Base-by-base conservation (phyloP, 2,329 filamentous ascomycete species). In the Geosmithia putterillii region DNA sequence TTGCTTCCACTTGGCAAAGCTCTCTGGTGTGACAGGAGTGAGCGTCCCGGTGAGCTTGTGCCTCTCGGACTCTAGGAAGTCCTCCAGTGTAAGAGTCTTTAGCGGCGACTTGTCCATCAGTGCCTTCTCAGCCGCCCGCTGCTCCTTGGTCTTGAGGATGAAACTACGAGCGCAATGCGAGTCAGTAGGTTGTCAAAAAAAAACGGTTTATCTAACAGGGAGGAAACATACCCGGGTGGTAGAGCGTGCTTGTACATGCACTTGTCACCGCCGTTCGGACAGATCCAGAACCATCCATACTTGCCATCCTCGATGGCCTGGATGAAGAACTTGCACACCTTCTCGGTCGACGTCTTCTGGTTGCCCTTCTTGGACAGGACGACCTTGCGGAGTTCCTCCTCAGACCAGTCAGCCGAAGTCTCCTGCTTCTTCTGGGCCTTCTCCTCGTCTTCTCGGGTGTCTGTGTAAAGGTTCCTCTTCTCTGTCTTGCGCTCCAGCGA, bases 251-350 rank as follows among this genome's bases (percentile, higher is more conserved):
- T 89, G 62, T 98, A 98, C 83, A 92, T 96, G 83, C 92, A 98
- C 65, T 95, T 86, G 60, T 98, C 84, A 50, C 86, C 90, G 51
- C 88, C 89, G 57, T 96, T 96, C 40, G 92, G 92, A 74, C 92
- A 98, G 46, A 80, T 74, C 92, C 92, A 98, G 67, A 98, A 96
- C 92, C 92, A 98, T 49, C 92, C 92, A 57, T 98, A 98, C 66
- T 96, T 98, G 56, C 88, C 86, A 59, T 98, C 92, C 66, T 98
- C 92, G 49, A 98, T 92, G 21, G 92, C 92, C 52, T 89, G 82
- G 60, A 96, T 92, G 62, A 98, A 98, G 71, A 70, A 95, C 66
- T 96, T 98, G 86, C 92, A 98, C 52, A 98, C 92, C 67, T 96
- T 98, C 60, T 98, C 92, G 40, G 92, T 98, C 5, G 85, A 86